phyloP scores from a whole-genome alignment of 495 filamentous ascomycete genomes.

The Tetracladium marchalianum region DNA sequence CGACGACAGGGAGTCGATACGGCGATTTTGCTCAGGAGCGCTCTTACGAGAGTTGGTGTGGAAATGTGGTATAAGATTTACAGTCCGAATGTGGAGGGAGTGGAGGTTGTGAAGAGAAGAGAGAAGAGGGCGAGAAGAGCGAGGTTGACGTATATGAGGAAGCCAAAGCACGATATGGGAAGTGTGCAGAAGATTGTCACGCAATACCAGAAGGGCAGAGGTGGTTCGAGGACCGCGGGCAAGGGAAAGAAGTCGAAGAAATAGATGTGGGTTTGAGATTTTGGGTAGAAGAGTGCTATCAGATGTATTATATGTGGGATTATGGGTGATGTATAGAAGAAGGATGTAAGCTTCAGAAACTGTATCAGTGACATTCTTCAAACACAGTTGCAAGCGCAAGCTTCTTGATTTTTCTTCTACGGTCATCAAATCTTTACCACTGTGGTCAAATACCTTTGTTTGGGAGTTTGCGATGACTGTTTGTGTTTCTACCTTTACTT shows the following conservation, averaged over 20 bases:
- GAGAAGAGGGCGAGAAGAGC: constrained; percentile 81
- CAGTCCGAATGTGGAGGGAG: constrained; percentile 73
- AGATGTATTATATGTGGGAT: constrained; percentile 1
- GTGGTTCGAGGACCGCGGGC: constrained; percentile 27
- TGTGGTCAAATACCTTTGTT: too few relatives aligned
- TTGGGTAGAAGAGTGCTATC: background rate
- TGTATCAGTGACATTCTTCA: too few relatives aligned
- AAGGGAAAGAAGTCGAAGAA: constrained; percentile 15
- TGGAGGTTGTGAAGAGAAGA: constrained; percentile 86
- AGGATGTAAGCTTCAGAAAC: background rate
- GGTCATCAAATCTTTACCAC: too few relatives aligned
- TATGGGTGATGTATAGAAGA: background rate
- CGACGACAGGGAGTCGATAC: constrained; percentile 78
- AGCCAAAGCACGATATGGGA: constrained; percentile 43
- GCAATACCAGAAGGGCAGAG: constrained; percentile 55
- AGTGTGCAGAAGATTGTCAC: constrained; percentile 55
- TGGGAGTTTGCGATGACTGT: too few relatives aligned
- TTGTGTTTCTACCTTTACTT: too few relatives aligned
- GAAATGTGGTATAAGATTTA: constrained; percentile 98
- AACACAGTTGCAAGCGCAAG: too few relatives aligned
- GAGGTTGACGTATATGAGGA: constrained; percentile 83
- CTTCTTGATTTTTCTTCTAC: too few relatives aligned
- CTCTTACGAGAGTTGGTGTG: constrained; percentile 74
- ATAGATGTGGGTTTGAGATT: constrained; percentile 5
- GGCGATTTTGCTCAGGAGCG: constrained; percentile 71